phyloP scores from a whole-genome alignment of 495 filamentous ascomycete genomes.

The Talaromyces ruber region DNA sequence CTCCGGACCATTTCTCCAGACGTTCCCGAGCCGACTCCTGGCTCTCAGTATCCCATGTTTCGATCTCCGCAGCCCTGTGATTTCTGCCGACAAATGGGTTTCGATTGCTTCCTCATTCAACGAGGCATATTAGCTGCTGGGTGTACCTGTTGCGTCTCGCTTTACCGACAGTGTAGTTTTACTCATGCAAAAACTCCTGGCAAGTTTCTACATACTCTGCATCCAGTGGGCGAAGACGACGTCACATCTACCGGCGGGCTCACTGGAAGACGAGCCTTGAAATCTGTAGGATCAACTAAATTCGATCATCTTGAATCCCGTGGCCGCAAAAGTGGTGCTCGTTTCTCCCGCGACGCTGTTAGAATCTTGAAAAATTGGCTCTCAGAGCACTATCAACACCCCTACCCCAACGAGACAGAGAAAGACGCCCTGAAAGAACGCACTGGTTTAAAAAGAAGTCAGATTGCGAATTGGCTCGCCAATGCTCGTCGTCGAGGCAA shows the following conservation, averaged over 20 bases:
- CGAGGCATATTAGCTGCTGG: constrained; percentile 58
- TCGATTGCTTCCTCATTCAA: constrained; percentile 68
- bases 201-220: constrained; percentile 42
- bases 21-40: constrained; percentile 21
- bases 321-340: constrained; percentile 13
- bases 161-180: constrained; percentile 70
- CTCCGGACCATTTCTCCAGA: constrained; percentile 13
- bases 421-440: constrained; percentile 62
- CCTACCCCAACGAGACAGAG: constrained; percentile 74
- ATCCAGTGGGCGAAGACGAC: constrained; percentile 39
- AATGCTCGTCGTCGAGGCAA: constrained; percentile 76
- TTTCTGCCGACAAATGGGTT: constrained; percentile 57
- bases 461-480: constrained; percentile 82
- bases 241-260: constrained; percentile 26
- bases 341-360: constrained; percentile 55
- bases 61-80: constrained; percentile 53
- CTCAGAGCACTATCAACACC: constrained; percentile 61
- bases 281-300: constrained; percentile 29
- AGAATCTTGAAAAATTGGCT: constrained; percentile 75
- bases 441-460: constrained; percentile 65
- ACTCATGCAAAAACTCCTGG: constrained; percentile 37
- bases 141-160: constrained; percentile 72
- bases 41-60: constrained; percentile 37
- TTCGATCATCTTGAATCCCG: constrained; percentile 27
- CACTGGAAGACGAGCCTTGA: constrained; percentile 31